Percentiles rank a stretch among this genome's conserved stretches.
phyloP scores from a whole-genome alignment of 441 rosid species.

The Jatropha podagrica region DNA sequence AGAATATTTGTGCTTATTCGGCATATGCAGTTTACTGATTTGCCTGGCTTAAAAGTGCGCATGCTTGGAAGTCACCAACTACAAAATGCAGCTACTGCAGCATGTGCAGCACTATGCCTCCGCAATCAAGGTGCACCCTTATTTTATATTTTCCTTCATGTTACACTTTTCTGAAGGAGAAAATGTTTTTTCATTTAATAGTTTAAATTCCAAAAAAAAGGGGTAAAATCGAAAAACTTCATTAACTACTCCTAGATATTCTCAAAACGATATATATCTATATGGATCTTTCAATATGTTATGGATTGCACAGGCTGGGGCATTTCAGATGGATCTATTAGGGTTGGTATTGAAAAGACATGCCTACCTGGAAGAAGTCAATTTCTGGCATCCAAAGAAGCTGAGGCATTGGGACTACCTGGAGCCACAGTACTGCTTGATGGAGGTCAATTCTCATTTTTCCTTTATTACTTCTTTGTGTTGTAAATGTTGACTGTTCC shows the following conservation, averaged over 20 bases:
- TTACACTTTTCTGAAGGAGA: neutral
- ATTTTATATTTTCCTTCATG: slow-evolving; percentile 4
- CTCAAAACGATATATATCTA: no score
- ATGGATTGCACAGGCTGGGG: slow-evolving; percentile 53
- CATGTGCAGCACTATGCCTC: slow-evolving; percentile 71
- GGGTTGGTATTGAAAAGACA: slow-evolving; percentile 71
- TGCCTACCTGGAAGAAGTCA: slow-evolving; percentile 83
- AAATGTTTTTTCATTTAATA: no score
- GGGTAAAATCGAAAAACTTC: no score
- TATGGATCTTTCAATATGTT: neutral
- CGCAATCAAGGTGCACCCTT: slow-evolving; percentile 54
- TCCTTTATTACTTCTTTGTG: slow-evolving; percentile 6
- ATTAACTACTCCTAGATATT: no score
- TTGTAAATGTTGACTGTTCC: neutral
- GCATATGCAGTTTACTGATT: slow-evolving; percentile 51
- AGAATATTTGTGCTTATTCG: neutral
- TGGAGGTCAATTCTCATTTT: slow-evolving; percentile 54
- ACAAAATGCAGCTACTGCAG: slow-evolving; percentile 84
- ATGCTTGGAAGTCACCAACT: slow-evolving; percentile 94
- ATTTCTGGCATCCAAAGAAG: slow-evolving; percentile 57
- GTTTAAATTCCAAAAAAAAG: no score
- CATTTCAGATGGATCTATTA: slow-evolving; percentile 64
- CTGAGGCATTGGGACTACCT: slow-evolving; percentile 52
- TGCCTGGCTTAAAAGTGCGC: slow-evolving; percentile 55
- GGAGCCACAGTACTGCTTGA: slow-evolving; percentile 76